phyloP scores from a whole-genome alignment of 2,329 filamentous ascomycete genomes.

The Juglanconis oblonga region DNA sequence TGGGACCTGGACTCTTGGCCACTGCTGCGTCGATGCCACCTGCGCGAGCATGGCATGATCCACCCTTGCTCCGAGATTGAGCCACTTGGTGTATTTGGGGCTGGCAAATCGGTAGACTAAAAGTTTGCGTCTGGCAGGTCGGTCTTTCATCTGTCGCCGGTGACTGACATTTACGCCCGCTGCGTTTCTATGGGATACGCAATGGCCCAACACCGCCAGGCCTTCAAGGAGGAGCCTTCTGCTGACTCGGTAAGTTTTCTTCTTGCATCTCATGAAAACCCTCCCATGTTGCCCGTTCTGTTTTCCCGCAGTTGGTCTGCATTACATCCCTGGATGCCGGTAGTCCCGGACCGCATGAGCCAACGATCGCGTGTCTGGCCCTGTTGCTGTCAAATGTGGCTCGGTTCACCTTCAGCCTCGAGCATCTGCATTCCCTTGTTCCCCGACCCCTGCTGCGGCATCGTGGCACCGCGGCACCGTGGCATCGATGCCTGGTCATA shows the following conservation, averaged over 20 bases:
- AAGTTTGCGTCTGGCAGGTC: not conserved
- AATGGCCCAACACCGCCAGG: constrained; percentile 45
- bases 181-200: constrained; percentile 36
- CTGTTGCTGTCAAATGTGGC: not conserved
- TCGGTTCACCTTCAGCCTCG: not conserved
- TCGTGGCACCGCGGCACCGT: not conserved
- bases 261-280: not conserved
- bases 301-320: not conserved
- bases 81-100: not conserved
- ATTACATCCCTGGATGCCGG: not conserved
- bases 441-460: not conserved
- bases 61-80: not conserved
- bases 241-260: constrained; percentile 38
- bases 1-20: not conserved
- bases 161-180: not conserved
- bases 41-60: not conserved
- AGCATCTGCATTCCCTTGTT: not conserved
- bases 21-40: not conserved
- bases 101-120: not conserved
- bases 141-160: not conserved
- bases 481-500: not conserved
- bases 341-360: constrained; percentile 7
- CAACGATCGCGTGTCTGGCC: not conserved
- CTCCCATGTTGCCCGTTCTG: not conserved
- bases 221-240: constrained; percentile 40